Evolutionary conservation across 371 early-diverging fungal genomes (phyloP).

Genomic region (Haplosporangium sp.): DNA sequence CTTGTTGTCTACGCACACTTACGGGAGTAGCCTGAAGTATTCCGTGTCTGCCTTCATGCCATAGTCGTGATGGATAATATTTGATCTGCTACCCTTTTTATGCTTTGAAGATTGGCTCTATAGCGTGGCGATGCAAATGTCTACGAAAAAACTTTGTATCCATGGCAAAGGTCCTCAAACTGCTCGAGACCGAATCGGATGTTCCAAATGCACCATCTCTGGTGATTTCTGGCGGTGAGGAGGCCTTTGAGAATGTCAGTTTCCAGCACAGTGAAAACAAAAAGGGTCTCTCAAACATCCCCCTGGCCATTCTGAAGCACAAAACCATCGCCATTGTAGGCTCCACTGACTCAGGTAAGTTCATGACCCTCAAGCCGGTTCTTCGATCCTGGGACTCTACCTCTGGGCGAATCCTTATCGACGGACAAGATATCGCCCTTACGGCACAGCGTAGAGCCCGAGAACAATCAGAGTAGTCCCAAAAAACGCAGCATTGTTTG

Average conservation of each 20-base stretch:
- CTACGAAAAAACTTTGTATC: background rate
- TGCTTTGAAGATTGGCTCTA: constrained; percentile 4
- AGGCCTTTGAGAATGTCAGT: constrained; percentile 60
- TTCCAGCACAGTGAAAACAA: constrained; percentile 70
- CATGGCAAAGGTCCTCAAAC: constrained; percentile 73
- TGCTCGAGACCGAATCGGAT: constrained; percentile 64
- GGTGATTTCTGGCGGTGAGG: constrained; percentile 39
- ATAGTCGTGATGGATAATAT: background rate
- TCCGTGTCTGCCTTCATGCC: no score
- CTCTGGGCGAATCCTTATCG: constrained; percentile 75
- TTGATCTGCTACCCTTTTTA: background rate
- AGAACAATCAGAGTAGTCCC: constrained; percentile 77
- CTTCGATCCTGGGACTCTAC: constrained; percentile 79
- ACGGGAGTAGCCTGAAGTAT: constrained; percentile 72
- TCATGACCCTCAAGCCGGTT: constrained; percentile 70
- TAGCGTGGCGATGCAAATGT: background rate
- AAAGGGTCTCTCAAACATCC: constrained; percentile 71
- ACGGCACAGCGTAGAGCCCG: constrained; percentile 77
- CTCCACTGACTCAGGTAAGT: constrained; percentile 80
- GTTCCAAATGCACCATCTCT: constrained; percentile 24
- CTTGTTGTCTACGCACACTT: constrained; percentile 85
- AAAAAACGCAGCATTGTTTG: constrained; percentile 83
- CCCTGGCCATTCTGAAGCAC: constrained; percentile 52
- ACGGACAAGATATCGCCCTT: constrained; percentile 77
- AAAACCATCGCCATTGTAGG: constrained; percentile 80